These are phyloP conservation scores for Termitomyces heimii DNA, from an alignment of 768 basidiomycete genomes.

Conservation along the genomic window DNA sequence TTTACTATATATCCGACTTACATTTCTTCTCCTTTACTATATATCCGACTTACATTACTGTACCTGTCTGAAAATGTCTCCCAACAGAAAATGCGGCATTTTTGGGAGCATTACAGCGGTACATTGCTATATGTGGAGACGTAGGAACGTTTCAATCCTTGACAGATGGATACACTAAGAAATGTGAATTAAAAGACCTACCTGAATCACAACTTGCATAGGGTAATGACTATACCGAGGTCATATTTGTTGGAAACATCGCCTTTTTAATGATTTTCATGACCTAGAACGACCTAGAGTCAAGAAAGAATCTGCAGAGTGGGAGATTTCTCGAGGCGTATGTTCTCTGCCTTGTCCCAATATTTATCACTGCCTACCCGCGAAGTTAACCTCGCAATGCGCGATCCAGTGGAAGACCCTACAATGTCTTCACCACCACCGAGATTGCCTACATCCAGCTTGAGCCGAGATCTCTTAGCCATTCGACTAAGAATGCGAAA, in stretches of 20 bases:
- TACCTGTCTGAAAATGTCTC: too few species aligned
- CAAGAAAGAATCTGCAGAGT: neutral
- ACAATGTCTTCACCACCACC: slow-evolving; percentile 71
- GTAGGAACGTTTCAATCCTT: too few species aligned
- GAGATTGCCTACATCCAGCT: slow-evolving; percentile 87
- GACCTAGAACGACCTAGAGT: slow-evolving; percentile 22
- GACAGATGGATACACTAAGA: too few species aligned
- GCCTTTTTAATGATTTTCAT: slow-evolving; percentile 67
- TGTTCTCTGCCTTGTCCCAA: slow-evolving; percentile 81
- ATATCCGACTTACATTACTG: too few species aligned
- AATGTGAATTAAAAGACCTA: too few species aligned
- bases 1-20: too few species aligned
- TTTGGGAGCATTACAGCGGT: too few species aligned
- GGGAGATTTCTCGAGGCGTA: slow-evolving; percentile 15
- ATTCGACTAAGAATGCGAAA: slow-evolving; percentile 71
- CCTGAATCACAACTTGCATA: too few species aligned
- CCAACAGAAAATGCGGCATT: too few species aligned
- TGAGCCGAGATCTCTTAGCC: slow-evolving; percentile 81
- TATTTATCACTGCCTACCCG: slow-evolving; percentile 77
- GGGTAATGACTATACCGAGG: slow-evolving; percentile 87
- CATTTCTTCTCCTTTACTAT: too few species aligned
- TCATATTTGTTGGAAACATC: slow-evolving; percentile 61
- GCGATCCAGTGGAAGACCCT: slow-evolving; percentile 54
- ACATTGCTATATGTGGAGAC: too few species aligned
- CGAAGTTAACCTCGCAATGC: slow-evolving; percentile 63